phyloP scores from a whole-genome alignment of 2,329 filamentous ascomycete genomes.

The Hirsutella rhossiliensis region DNA sequence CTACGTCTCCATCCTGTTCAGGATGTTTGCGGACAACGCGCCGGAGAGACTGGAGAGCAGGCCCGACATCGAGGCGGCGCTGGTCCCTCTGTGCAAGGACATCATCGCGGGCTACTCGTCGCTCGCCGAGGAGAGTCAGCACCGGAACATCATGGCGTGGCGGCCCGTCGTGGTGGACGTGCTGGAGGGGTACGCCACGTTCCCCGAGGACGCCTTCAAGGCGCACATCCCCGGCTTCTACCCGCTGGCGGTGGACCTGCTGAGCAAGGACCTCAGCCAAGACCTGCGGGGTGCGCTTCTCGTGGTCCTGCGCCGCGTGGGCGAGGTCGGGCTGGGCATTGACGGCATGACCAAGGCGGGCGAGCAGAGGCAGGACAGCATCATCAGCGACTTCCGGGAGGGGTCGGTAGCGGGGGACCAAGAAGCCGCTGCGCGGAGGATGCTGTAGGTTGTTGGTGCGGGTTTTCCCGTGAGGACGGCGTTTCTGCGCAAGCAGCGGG shows the following conservation, averaged over 20 bases:
- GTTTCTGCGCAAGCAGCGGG: not conserved
- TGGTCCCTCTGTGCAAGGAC: conserved; percentile 90
- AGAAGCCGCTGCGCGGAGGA: conserved; percentile 22
- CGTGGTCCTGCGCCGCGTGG: conserved; percentile 65
- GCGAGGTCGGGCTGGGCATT: conserved; percentile 59
- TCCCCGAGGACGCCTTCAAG: conserved; percentile 68
- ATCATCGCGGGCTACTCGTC: conserved; percentile 77
- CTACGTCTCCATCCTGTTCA: conserved; percentile 88
- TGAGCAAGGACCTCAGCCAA: conserved; percentile 67
- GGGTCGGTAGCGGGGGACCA: conserved; percentile 12
- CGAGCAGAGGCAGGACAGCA: conserved; percentile 26
- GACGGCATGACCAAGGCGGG: conserved; percentile 29
- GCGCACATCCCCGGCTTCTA: conserved; percentile 77
- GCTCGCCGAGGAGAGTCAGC: conserved; percentile 91
- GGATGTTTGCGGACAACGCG: conserved; percentile 90
- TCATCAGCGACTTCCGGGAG: conserved; percentile 21
- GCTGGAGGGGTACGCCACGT: conserved; percentile 80
- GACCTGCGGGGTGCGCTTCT: conserved; percentile 74
- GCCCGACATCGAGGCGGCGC: conserved; percentile 74
- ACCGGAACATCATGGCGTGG: conserved; percentile 95
- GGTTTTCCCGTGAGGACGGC: not conserved
- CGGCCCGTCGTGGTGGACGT: conserved; percentile 94
- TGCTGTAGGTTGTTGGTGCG: conserved; percentile 14
- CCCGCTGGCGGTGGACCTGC: conserved; percentile 69
- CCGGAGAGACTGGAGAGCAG: conserved; percentile 71